These are phyloP conservation scores for Astrocystis sublimbata DNA, from an alignment of 495 filamentous ascomycete genomes.

Conservation along the genomic window DNA sequence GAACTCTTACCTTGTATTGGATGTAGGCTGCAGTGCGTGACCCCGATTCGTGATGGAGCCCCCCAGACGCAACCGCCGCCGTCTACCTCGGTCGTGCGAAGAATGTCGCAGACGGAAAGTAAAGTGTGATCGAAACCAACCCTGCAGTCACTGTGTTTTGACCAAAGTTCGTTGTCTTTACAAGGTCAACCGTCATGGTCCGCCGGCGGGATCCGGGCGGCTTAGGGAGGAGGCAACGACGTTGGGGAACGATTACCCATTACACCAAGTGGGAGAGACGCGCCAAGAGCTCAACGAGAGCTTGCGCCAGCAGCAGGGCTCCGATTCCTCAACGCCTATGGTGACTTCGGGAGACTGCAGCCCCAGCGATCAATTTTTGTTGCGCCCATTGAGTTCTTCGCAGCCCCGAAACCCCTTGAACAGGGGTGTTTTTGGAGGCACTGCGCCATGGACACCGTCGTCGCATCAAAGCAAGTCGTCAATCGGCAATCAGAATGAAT, in stretches of 20 bases:
- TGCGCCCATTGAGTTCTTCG: neutral
- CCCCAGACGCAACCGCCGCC: slow-evolving; percentile 13
- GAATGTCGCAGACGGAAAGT: slow-evolving; percentile 59
- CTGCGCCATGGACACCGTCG: neutral
- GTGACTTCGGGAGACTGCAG: neutral
- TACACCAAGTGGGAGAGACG: neutral
- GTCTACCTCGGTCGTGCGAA: slow-evolving; percentile 47
- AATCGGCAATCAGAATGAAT: neutral
- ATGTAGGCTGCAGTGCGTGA: no score
- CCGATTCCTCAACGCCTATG: neutral
- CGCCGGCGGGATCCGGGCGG: neutral
- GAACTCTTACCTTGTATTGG: neutral
- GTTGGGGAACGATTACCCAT: neutral
- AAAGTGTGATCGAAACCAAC: slow-evolving; percentile 55
- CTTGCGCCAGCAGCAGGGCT: neutral
- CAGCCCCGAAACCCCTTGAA: neutral
- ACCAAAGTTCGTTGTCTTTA: slow-evolving; percentile 10
- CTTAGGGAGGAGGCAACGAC: neutral
- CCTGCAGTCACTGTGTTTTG: slow-evolving; percentile 38
- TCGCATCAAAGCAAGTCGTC: neutral
- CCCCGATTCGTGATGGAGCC: neutral
- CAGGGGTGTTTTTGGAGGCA: neutral
- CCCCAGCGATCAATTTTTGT: neutral
- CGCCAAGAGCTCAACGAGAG: neutral
- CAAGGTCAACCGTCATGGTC: neutral